Base-by-base conservation (phyloP, 805 yeast species). In the Yarrowia sp. region DNA sequence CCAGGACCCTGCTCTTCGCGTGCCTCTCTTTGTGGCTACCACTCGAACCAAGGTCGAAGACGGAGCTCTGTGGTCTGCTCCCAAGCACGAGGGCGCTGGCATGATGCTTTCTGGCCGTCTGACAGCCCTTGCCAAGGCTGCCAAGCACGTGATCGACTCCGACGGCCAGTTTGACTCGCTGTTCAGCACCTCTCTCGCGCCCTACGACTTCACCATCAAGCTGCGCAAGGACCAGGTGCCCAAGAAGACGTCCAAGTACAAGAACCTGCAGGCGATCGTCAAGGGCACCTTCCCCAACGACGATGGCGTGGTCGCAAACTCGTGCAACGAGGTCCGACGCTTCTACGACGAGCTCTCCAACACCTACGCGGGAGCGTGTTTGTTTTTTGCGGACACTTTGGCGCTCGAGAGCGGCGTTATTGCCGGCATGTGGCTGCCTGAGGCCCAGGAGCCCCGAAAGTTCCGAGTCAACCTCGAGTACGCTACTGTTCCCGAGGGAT, bases 41-140 rank as follows among this genome's bases (percentile, higher is more conserved):
- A 82, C 96, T 1, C 86, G 84, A 69, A 86, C 61, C 35, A 55
- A 55, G 38, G 35, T 38, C 29, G 61, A 55, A 4, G 83, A 93
- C 12, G 98, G 98, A 46, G 84, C 84, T 49, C 71, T 90, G 63
- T 94, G 97, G 93, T 83, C 93, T 4, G 80, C 81, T 66, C 80
- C 80, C 49, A 71, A 78, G 22, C 84, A 83, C 21, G 67, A 69
- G 13, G 70, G 77, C 2, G 72, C 76, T 32, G 76, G 82, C 1
- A 77, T 88, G 62, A 92, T 97, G 8, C 85, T 92, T 63, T 91
- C 96, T 4, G 81, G 92, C 12, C 84, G 99, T 74, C 76, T 93
- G 65, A 93, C 98, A 0, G 92, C 96, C 0, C 79, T 94, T 64
- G 82, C 97, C 1, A 83, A 90, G 66, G 92, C 87, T 27, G 92